phyloP scores from a whole-genome alignment of 2,329 filamentous ascomycete species.

The Fusarium longipes region DNA sequence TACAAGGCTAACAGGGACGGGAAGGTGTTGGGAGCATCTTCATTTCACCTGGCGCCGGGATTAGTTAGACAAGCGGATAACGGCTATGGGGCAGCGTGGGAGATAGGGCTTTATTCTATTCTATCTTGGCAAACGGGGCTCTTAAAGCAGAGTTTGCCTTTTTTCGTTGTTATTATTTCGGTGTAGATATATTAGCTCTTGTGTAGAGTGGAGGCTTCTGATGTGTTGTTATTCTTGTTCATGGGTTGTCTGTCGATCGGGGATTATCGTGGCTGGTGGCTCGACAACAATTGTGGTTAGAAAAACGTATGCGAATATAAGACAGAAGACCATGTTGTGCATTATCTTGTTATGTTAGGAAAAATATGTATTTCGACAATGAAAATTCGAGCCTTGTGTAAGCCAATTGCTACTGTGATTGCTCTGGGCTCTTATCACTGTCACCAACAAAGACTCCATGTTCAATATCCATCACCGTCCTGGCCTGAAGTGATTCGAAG shows the following conservation, averaged over 20 bases:
- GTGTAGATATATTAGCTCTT: conserved; percentile 6
- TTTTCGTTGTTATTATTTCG: conserved; percentile 13
- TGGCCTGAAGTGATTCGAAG: conserved; percentile 38
- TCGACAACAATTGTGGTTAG: conserved; percentile 28
- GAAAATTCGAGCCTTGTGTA: not conserved
- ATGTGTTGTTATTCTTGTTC: conserved; percentile 25
- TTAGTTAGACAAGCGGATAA: conserved; percentile 31
- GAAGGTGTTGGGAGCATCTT: conserved; percentile 39
- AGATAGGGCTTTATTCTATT: conserved; percentile 12
- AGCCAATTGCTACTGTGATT: not conserved
- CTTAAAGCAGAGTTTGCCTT: conserved; percentile 24
- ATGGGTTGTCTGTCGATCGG: conserved; percentile 10
- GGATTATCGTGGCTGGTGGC: conserved; percentile 27
- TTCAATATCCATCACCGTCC: conserved; percentile 39
- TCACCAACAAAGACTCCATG: conserved; percentile 26
- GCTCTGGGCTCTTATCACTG: conserved; percentile 4
- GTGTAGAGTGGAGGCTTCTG: conserved; percentile 10
- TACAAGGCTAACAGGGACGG: conserved; percentile 25
- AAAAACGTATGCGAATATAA: not conserved
- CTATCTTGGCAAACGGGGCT: conserved; percentile 10
- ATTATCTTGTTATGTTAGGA: not conserved
- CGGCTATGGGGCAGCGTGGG: not conserved
- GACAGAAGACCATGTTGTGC: not conserved
- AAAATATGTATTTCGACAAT: not conserved
- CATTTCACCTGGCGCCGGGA: conserved; percentile 42